Evolutionary conservation across 495 filamentous ascomycete genomes (phyloP).

Genomic region (Alectoria sarmentosa): DNA sequence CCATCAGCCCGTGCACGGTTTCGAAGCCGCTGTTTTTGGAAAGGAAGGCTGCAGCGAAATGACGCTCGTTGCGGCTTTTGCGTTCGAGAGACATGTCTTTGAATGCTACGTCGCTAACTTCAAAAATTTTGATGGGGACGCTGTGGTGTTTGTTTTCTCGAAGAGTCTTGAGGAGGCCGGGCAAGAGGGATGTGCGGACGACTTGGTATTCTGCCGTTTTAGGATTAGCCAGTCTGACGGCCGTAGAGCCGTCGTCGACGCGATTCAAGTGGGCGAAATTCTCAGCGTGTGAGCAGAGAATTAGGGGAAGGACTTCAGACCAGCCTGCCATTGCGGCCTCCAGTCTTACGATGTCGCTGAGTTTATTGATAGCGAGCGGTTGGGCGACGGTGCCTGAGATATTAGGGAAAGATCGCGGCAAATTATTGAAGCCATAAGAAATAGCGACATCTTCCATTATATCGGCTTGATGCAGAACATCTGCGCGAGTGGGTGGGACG

Average conservation of each 20-base stretch:
- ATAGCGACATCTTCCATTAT: conserved; percentile 99
- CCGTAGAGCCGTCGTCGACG: conserved; percentile 76
- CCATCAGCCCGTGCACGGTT: conserved; percentile 87
- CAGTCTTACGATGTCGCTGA: conserved; percentile 81
- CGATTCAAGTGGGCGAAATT: conserved; percentile 97
- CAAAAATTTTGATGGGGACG: conserved; percentile 89
- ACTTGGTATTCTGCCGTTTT: conserved; percentile 97
- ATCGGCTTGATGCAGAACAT: conserved; percentile 93
- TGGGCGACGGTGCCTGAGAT: conserved; percentile 78
- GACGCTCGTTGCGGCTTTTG: conserved; percentile 82
- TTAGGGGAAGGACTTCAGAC: conserved; percentile 93
- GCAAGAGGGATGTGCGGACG: conserved; percentile 81
- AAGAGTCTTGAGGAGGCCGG: conserved; percentile 90
- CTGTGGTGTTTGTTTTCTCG: conserved; percentile 88
- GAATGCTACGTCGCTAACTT: conserved; percentile 85
- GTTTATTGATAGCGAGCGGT: conserved; percentile 87
- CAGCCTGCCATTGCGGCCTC: conserved; percentile 94
- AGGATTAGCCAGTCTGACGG: conserved; percentile 86
- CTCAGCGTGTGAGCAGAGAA: conserved; percentile 96
- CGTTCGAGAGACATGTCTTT: conserved; percentile 75
- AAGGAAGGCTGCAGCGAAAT: conserved; percentile 91
- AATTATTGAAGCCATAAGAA: conserved; percentile 91
- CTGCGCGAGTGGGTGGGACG: conserved; percentile 82
- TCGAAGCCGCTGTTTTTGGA: conserved; percentile 97
- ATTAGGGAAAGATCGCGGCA: conserved; percentile 75